phyloP scores from a whole-genome alignment of 2,329 filamentous ascomycete genomes.

The Claviceps quebecensis region DNA sequence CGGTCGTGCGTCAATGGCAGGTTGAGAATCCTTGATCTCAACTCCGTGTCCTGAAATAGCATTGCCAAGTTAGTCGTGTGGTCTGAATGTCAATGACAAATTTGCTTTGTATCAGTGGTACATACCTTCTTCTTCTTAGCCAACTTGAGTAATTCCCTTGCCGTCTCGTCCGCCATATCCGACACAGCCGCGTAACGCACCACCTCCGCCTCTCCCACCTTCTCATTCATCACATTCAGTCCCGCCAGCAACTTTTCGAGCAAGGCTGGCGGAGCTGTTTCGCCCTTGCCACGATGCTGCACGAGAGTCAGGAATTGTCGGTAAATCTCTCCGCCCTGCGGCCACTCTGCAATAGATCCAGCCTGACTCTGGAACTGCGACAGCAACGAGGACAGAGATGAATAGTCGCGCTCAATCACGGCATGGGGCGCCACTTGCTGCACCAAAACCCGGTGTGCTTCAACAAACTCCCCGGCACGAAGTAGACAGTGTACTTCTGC shows the following conservation, averaged over 20 bases:
- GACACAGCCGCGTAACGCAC: conserved; percentile 53
- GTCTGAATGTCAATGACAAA: background rate
- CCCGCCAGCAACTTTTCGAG: conserved; percentile 44
- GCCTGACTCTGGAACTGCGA: conserved; percentile 54
- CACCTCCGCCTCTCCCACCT: conserved; percentile 32
- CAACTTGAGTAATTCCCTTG: conserved; percentile 45
- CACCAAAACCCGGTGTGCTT: conserved; percentile 75
- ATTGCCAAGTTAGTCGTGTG: conserved; percentile 2
- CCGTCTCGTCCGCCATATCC: conserved; percentile 67
- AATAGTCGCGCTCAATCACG: conserved; percentile 71
- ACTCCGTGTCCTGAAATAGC: conserved; percentile 19
- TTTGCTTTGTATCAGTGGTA: conserved; percentile 3
- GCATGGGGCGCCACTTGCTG: conserved; percentile 67
- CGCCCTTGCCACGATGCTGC: conserved; percentile 26
- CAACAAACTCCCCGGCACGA: conserved; percentile 57
- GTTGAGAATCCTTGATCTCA: conserved; percentile 33
- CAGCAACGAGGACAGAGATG: conserved; percentile 53
- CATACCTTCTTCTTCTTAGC: conserved; percentile 44
- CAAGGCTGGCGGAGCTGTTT: conserved; percentile 27
- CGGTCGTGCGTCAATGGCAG: conserved; percentile 61
- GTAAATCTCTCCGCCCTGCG: conserved; percentile 69
- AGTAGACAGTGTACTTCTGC: conserved; percentile 70
- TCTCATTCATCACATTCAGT: conserved; percentile 39
- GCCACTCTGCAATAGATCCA: conserved; percentile 56
- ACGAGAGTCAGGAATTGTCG: conserved; percentile 42